Evolutionary conservation across 768 basidiomycete species (phyloP).

Genomic region (Rhodosporidiobolus odoratus): DNA sequence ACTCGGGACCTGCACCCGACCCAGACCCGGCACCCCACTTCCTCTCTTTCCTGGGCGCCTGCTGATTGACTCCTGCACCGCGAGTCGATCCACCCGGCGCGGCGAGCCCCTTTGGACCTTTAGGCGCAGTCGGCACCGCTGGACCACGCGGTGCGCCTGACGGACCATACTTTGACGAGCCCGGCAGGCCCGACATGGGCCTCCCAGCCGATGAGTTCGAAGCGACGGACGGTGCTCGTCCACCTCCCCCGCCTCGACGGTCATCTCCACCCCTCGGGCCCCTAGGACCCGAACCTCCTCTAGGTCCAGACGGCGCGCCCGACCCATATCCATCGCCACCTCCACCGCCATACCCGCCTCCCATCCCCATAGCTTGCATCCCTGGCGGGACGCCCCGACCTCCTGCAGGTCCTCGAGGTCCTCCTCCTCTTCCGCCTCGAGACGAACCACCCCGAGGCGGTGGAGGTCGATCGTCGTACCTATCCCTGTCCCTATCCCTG

Average conservation of each 20-base stretch:
- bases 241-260: too few relatives aligned
- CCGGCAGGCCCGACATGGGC: conserved; percentile 13
- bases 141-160: neutral
- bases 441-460: conserved; percentile 12
- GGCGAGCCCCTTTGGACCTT: conserved; percentile 21
- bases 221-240: too few relatives aligned
- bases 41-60: conserved; percentile 23
- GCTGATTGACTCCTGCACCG: neutral
- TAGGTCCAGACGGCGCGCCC: neutral
- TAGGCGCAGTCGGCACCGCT: conserved; percentile 19
- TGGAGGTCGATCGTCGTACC: too few relatives aligned
- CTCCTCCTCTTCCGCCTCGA: conserved; percentile 4
- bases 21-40: conserved; percentile 16
- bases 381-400: neutral
- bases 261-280: too few relatives aligned
- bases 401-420: neutral
- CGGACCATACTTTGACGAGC: neutral
- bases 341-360: neutral
- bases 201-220: too few relatives aligned
- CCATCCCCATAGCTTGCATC: conserved; percentile 1
- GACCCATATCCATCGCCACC: neutral
- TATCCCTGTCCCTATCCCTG: too few relatives aligned
- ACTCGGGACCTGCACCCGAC: neutral
- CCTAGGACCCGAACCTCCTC: too few relatives aligned
- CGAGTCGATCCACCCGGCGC: neutral